These are phyloP conservation scores for Viridothelium virens DNA, from an alignment of 495 filamentous ascomycete species.

Conservation along the genomic window DNA sequence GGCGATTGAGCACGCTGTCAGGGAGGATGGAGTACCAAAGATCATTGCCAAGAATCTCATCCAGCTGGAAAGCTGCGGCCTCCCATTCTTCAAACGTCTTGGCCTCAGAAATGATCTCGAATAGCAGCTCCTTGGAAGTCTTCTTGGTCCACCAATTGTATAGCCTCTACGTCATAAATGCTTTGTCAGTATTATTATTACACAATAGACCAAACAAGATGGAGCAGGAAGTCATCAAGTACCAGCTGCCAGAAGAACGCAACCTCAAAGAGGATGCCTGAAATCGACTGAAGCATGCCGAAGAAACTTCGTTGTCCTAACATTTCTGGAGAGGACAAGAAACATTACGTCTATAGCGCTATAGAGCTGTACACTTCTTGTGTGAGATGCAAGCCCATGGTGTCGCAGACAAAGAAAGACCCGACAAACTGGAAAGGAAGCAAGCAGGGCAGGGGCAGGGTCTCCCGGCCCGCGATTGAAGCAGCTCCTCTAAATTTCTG, in stretches of 20 bases:
- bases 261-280: conserved; percentile 29
- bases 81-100: conserved; percentile 77
- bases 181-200: not conserved
- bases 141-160: conserved; percentile 49
- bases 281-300: conserved; percentile 20
- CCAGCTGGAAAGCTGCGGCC: conserved; percentile 67
- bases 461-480: too few relatives aligned
- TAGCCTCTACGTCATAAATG: conserved; percentile 41
- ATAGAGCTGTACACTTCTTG: not conserved
- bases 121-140: conserved; percentile 45
- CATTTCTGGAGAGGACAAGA: not conserved
- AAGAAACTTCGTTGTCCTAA: conserved; percentile 11
- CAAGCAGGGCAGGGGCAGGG: too few relatives aligned
- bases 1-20: not conserved
- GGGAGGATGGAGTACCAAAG: conserved; percentile 52
- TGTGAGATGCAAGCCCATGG: not conserved
- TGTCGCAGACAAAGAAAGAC: too few relatives aligned
- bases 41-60: conserved; percentile 68
- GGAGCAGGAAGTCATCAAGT: conserved; percentile 13
- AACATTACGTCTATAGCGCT: not conserved
- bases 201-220: not conserved
- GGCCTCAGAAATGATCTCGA: conserved; percentile 45
- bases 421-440: too few relatives aligned
- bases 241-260: conserved; percentile 36
- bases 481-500: too few relatives aligned